Evolutionary conservation across 192 early-diverging fungal species (phyloP), one percentile per base, ranked within the genome.

Genomic region (Mortierella claussenii): DNA sequence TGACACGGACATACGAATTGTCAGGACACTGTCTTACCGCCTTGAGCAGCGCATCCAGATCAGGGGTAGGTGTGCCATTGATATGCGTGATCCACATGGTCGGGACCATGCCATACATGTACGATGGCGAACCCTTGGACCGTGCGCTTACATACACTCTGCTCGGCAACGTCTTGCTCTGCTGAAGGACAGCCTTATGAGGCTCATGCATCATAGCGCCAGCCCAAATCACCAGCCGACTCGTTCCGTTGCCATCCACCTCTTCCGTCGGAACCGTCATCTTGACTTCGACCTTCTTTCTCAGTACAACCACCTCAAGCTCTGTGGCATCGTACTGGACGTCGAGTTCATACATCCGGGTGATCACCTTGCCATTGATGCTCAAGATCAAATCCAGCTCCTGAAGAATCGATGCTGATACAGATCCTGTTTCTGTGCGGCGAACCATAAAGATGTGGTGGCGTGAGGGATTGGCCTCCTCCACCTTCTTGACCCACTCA

Each of bases 181-280:
- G 89, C 74, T 88, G 89, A 45, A 88, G 48, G 24, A 90, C 82
- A 15, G 90, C 89, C 65, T 87, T 88, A 79, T 90, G 86, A 30
- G 91, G 90, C 56, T 87, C 85, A 57, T 94, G 91, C 70, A 95
- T 79, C 23, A 87, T 82, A 11, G 90, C 93, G 20, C 95, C 95
- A 4, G 93, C 91, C 95, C 95, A 97, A 53, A 89, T 83, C 31
- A 96, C 89, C 10, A 95, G 79, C 58, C 90, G 89, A 21, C 80
- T 85, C 6, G 87, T 91, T 40, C 85, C 88, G 60, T 82, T 79
- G 28, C 85, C 83, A 49, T 82, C 83, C 32, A 84, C 65, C 11
- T 81, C 81, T 32, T 82, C 87, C 0, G 92, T 94, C n/a, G 88
- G 87, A 3, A 96, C 91, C 20, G 80, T 69, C n/a, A 97, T 53